These are phyloP conservation scores for Yamadazyma atmosphaerica DNA, from an alignment of 1,139 yeast genomes.

Conservation along the genomic window DNA sequence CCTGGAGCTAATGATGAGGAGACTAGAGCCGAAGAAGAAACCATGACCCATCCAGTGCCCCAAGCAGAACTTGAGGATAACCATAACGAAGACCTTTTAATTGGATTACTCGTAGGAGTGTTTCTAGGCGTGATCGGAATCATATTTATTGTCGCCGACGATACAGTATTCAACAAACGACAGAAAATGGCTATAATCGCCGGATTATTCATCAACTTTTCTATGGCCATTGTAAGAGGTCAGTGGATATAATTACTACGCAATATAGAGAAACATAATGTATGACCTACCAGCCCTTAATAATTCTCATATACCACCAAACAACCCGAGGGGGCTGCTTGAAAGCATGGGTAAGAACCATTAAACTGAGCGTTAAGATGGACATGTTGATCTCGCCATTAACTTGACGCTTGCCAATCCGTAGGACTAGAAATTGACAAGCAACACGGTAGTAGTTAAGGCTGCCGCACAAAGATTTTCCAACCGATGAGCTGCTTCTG, in stretches of 20 bases:
- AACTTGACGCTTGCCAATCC: slow-evolving; percentile 60
- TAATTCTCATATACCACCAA: slow-evolving; percentile 22
- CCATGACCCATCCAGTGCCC: slow-evolving; percentile 19
- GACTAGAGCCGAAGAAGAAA: slow-evolving; percentile 11
- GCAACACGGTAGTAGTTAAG: slow-evolving; percentile 59
- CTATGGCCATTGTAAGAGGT: slow-evolving; percentile 55
- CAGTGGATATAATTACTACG: slow-evolving; percentile 44
- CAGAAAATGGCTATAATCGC: slow-evolving; percentile 63
- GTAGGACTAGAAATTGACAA: slow-evolving; percentile 50
- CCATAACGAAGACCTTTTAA: slow-evolving; percentile 56
- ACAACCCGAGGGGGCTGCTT: slow-evolving; percentile 17
- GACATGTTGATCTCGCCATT: slow-evolving; percentile 51
- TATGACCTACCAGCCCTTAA: slow-evolving; percentile 57
- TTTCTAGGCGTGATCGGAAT: slow-evolving; percentile 63
- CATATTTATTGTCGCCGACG: slow-evolving; percentile 55
- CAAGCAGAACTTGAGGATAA: slow-evolving; percentile 34
- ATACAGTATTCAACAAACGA: slow-evolving; percentile 54
- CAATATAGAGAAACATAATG: slow-evolving; percentile 20
- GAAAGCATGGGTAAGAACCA: slow-evolving; percentile 36
- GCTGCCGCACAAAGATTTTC: slow-evolving; percentile 49
- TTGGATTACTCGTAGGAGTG: slow-evolving; percentile 65
- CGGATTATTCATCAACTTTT: slow-evolving; percentile 59
- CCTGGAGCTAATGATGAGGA: slow-evolving; percentile 3
- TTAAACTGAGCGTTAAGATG: slow-evolving; percentile 48
- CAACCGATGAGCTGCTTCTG: background rate